Conservation (phyloP, 768 basidiomycete species). For the Lactifluus volemus region DNA sequence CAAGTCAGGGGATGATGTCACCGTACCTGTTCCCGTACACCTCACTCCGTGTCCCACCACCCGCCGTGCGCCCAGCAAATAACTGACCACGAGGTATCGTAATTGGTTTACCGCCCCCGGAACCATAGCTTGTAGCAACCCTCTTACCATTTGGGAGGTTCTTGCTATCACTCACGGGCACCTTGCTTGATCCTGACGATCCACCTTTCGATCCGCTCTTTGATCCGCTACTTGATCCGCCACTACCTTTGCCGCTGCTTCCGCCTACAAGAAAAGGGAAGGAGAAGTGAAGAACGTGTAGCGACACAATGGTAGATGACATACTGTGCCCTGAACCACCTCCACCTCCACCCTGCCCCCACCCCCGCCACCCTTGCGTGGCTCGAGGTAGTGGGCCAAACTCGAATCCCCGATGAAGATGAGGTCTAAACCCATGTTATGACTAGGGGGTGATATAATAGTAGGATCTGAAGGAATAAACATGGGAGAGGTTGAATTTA, state of each 20-base stretch:
- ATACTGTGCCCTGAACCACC: neutral
- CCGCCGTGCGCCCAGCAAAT: slow-evolving; percentile 22
- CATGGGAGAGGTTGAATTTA: neutral
- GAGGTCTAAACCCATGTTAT: neutral
- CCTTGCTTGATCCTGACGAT: neutral
- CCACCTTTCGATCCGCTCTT: no score
- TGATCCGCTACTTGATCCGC: no score
- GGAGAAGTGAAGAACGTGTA: neutral
- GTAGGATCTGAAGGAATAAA: neutral
- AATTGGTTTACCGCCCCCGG: slow-evolving; percentile 14
- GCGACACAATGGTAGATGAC: neutral
- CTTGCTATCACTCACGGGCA: neutral
- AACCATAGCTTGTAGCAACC: slow-evolving; percentile 21
- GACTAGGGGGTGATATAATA: neutral
- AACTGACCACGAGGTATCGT: slow-evolving; percentile 20
- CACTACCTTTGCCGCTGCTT: slow-evolving; percentile 2
- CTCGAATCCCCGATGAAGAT: neutral
- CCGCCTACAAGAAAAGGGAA: neutral
- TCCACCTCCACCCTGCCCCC: neutral
- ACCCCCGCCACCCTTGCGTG: slow-evolving; percentile 10
- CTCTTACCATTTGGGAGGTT: slow-evolving; percentile 7
- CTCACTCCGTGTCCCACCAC: slow-evolving; percentile 21
- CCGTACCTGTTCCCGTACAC: slow-evolving; percentile 23
- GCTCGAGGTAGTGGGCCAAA: neutral
- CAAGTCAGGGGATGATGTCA: neutral